Percentiles rank a stretch among this genome's conserved stretches.
Evolutionary conservation across 2,329 filamentous ascomycete species (phyloP).

Genomic region (Neofusicoccum kwambonambiense): DNA sequence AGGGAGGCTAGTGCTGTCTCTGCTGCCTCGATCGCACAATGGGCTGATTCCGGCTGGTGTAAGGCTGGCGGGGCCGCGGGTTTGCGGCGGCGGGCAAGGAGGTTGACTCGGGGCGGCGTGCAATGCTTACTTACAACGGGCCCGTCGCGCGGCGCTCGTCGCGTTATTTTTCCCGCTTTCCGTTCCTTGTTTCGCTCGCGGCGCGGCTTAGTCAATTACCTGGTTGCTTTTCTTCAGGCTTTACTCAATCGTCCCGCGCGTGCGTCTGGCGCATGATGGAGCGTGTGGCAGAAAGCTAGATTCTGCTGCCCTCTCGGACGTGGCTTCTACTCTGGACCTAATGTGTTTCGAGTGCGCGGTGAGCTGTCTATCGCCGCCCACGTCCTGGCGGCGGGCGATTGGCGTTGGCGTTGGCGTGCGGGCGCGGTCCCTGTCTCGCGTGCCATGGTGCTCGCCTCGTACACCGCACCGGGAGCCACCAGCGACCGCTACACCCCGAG

Average conservation of each 20-base stretch:
- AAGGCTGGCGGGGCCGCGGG: neutral
- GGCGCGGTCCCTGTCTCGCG: too few species aligned
- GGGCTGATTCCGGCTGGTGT: neutral
- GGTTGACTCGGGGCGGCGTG: neutral
- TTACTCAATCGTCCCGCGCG: neutral
- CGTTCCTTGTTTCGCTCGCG: neutral
- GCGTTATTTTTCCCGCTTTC: neutral
- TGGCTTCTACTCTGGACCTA: neutral
- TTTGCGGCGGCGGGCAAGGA: neutral
- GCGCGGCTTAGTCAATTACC: slow-evolving; percentile 1
- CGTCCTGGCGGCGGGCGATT: too few species aligned
- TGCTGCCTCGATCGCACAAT: neutral
- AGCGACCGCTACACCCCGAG: neutral
- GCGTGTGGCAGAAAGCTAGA: neutral
- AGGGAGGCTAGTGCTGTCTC: neutral
- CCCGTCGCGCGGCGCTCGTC: neutral
- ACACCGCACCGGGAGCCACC: too few species aligned
- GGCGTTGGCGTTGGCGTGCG: too few species aligned
- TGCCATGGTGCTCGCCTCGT: too few species aligned
- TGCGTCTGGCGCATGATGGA: neutral
- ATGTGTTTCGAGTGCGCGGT: neutral
- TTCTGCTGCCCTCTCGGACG: neutral
- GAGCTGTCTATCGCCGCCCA: neutral
- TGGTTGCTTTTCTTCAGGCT: neutral
- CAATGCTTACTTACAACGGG: neutral